Percentiles rank a stretch among this genome's conserved stretches.
These are phyloP conservation scores for Ilex asprella DNA, from an alignment of 257 asterid genomes.

Conservation along the genomic window DNA sequence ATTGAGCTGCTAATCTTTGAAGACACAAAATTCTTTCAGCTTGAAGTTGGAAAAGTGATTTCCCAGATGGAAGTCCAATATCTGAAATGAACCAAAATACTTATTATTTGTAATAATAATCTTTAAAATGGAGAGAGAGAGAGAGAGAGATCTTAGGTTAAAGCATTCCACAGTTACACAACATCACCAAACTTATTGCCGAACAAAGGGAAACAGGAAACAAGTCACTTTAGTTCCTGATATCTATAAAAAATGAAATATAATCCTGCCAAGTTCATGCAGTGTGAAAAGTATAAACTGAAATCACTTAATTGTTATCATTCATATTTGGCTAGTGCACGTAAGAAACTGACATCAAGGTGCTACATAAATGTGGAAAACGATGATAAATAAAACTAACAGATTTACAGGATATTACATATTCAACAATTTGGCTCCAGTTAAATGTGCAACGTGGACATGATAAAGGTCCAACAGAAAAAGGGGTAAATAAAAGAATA, in stretches of 20 bases:
- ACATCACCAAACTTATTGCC: too few relatives aligned
- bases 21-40: slow-evolving; percentile 88
- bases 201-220: neutral
- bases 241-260: neutral
- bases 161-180: too few relatives aligned
- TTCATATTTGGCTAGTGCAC: too few relatives aligned
- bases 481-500: neutral
- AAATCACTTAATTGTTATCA: too few relatives aligned
- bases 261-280: too few relatives aligned
- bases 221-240: neutral
- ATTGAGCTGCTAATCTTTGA: slow-evolving; percentile 79
- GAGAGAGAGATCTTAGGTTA: neutral
- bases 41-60: slow-evolving; percentile 95
- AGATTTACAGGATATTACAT: too few relatives aligned
- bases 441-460: neutral
- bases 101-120: neutral
- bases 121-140: neutral
- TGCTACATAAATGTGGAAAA: too few relatives aligned
- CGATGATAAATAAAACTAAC: too few relatives aligned
- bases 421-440: neutral
- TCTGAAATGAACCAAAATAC: slow-evolving; percentile 30
- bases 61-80: slow-evolving; percentile 96
- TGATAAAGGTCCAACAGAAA: neutral
- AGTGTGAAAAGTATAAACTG: too few relatives aligned
- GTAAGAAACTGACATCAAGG: too few relatives aligned